Percentiles rank a stretch among this genome's conserved stretches.
Evolutionary conservation across 352 stramenopile species (phyloP).

Genomic region (Discostella stelligera): DNA sequence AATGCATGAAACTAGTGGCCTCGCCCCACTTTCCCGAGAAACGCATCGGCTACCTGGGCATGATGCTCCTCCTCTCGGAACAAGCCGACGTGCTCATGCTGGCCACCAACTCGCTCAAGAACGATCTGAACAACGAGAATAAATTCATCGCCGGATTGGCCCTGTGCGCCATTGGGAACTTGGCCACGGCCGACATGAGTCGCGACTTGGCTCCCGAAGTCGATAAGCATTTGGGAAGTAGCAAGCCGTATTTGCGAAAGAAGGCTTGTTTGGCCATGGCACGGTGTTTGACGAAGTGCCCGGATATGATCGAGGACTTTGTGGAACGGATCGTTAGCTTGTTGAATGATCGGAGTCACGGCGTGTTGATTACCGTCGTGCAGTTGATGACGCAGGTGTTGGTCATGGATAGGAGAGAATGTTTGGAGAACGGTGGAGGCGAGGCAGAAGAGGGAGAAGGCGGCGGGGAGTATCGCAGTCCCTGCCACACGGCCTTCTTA

Average conservation of each 20-base stretch:
- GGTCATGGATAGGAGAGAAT: slow-evolving; percentile 65
- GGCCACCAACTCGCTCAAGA: slow-evolving; percentile 99
- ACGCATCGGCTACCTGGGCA: slow-evolving; percentile 96
- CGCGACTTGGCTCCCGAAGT: slow-evolving; percentile 98
- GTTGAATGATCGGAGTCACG: slow-evolving; percentile 96
- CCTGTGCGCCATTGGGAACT: slow-evolving; percentile 96
- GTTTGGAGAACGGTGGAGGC: slow-evolving; percentile 36
- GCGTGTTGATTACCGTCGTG: slow-evolving; percentile 94
- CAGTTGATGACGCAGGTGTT: slow-evolving; percentile 95
- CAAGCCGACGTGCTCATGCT: slow-evolving; percentile 99
- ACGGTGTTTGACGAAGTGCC: slow-evolving; percentile 90
- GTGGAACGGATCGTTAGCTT: slow-evolving; percentile 92
- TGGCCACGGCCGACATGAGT: slow-evolving; percentile 97
- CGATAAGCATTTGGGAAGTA: slow-evolving; percentile 85
- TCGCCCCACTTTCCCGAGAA: slow-evolving; percentile 98
- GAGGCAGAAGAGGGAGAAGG: slow-evolving; percentile 27
- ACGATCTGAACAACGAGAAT: slow-evolving; percentile 90
- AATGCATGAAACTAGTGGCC: slow-evolving; percentile 99
- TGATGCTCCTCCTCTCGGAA: slow-evolving; percentile 98
- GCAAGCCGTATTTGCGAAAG: slow-evolving; percentile 95
- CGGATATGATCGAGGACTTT: slow-evolving; percentile 98
- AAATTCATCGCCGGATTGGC: slow-evolving; percentile 95
- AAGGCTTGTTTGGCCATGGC: slow-evolving; percentile 95
- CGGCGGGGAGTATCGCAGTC: slow-evolving; percentile 42
- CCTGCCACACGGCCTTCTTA: slow-evolving; percentile 70